Base-by-base conservation (phyloP, 1,139 yeast genomes). In the Spencermartinsiella ligniputridi region DNA sequence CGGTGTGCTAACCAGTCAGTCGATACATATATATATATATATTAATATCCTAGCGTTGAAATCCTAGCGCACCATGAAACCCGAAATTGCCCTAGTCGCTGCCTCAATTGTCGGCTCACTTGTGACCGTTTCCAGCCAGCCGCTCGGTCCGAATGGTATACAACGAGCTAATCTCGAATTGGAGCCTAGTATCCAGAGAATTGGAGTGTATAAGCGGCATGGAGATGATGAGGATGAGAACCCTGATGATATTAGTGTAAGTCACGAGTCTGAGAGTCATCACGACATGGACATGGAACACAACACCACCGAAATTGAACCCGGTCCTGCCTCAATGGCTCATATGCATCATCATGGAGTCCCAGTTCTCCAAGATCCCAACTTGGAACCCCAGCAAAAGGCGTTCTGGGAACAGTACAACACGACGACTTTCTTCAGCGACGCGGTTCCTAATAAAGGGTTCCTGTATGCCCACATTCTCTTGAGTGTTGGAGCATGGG, bases 381-480 rank as follows among this genome's bases (percentile, higher is more conserved):
- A 77, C 22, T 69, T 89, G 40, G 73, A 80, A 33, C 85, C 92
- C 0, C 83, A 79, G 44, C 96, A 89, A 63, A 69, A 79, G 45
- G 63, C 74, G 20, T 89, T 74, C 63, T 90, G 97, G 97, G 82
- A 81, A 45, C 63, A 66, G 32, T 90, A 88, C 65, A 79, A 85
- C 57, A 79, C 95, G n/a, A 83, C 94, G 4, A 83, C 88, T 12
- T 89, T 76, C 62, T 78, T 87, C 64, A 52, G 53, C 9, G 76
- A 74, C 1, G 60, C 74, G 1, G 30, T 22, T 3, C 63, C 71
- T 3, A 75, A 75, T 52, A 74, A 76, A 49, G 51, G 70, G n/a
- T 74, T 81, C 2, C 67, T 90, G 39, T 69, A 72, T 55, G 57
- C 72, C 39, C 97, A 90, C 57, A 68, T 81, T 8, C 57, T 61